Conservation (phyloP, 305 asterid species). For the Solanum chacoense region DNA sequence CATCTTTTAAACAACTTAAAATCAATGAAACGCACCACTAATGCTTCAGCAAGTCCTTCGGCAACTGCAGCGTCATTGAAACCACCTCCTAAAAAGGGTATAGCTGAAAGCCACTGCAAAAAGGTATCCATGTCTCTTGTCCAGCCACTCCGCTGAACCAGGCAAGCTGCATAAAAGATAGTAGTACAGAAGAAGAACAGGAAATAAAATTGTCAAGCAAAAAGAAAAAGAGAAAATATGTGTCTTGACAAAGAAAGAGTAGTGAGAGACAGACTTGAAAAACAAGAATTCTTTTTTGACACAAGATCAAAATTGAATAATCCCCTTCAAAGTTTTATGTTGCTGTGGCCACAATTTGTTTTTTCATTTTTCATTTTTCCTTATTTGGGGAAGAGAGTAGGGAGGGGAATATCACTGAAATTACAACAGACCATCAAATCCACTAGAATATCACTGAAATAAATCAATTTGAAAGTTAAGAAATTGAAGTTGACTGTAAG, state of each 20-base stretch:
- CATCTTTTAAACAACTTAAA: background rate
- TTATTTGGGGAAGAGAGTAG: background rate
- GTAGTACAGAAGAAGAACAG: constrained; percentile 6
- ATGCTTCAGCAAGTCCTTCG: constrained; percentile 96
- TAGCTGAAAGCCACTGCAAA: constrained; percentile 83
- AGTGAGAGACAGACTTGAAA: background rate
- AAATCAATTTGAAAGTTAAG: background rate
- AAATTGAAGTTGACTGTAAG: background rate
- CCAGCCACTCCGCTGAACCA: constrained; percentile 94
- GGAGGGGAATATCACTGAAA: background rate
- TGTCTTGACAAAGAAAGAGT: background rate
- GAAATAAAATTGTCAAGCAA: constrained; percentile 5
- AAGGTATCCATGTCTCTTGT: constrained; percentile 73
- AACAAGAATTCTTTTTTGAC: background rate
- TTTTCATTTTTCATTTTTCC: background rate
- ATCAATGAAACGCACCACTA: constrained; percentile 47
- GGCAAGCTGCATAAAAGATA: constrained; percentile 48
- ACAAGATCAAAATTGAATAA: background rate
- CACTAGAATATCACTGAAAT: background rate
- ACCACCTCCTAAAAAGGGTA: constrained; percentile 86
- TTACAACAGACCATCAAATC: background rate
- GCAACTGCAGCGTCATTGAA: constrained; percentile 88
- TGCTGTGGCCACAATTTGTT: background rate
- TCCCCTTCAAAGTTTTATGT: background rate
- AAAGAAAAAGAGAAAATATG: background rate